A percentile compares a stretch with the other conserved stretches of the same genome.
phyloP scores from a whole-genome alignment of 768 basidiomycete genomes.

The Suillus alpinus region DNA sequence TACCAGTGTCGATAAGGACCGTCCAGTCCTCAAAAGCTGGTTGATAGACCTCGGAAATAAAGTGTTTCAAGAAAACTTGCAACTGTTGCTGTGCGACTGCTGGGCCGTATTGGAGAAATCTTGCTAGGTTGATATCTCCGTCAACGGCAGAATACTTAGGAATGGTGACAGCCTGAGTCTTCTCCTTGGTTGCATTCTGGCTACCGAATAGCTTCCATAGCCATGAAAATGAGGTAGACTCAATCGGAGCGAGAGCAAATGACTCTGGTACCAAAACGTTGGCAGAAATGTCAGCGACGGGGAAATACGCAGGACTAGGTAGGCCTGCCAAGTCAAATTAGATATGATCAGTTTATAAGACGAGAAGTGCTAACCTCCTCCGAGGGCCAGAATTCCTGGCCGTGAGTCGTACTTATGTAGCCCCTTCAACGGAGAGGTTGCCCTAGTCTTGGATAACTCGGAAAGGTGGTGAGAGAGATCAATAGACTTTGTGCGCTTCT shows the following conservation, averaged over 20 bases:
- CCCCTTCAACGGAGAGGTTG: conserved; percentile 60
- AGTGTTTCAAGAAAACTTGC: conserved; percentile 34
- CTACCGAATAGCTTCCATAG: conserved; percentile 52
- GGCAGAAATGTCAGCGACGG: conserved; percentile 60
- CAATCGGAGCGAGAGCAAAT: conserved; percentile 36
- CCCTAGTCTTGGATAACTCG: conserved; percentile 45
- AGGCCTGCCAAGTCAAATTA: conserved; percentile 41
- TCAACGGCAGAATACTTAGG: conserved; percentile 55
- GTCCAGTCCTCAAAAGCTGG: conserved; percentile 63
- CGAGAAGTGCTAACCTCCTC: conserved; percentile 53
- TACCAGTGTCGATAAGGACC: conserved; percentile 59
- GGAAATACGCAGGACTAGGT: conserved; percentile 68
- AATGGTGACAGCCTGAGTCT: conserved; percentile 49
- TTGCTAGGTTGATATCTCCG: conserved; percentile 55
- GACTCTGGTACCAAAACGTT: conserved; percentile 50
- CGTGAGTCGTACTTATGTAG: conserved; percentile 57
- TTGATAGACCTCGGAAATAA: conserved; percentile 38
- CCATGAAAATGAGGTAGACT: conserved; percentile 46
- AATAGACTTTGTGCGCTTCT: conserved; percentile 45
- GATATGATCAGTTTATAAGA: not conserved
- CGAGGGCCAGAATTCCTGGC: conserved; percentile 56
- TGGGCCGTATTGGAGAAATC: conserved; percentile 66
- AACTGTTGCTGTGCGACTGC: conserved; percentile 19
- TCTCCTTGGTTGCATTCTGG: conserved; percentile 32
- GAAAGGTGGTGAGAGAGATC: conserved; percentile 76